Conservation (phyloP, 2,329 filamentous ascomycete species). For the Myriangium duriaei region DNA sequence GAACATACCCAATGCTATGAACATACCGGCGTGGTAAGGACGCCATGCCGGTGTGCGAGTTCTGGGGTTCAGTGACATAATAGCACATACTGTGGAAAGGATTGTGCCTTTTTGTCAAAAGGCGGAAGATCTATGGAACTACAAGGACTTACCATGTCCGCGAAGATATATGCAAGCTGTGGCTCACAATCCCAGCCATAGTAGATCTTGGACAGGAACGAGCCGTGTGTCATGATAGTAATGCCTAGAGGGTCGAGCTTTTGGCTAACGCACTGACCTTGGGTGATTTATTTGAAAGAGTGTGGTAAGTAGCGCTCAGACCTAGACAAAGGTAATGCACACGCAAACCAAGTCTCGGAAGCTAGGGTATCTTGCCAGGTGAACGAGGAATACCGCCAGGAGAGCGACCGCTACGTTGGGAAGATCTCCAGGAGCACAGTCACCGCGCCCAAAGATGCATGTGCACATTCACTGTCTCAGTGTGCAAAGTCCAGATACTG, state of each 20-base stretch:
- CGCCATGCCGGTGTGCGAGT: constrained; percentile 78
- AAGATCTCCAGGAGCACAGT: constrained; percentile 40
- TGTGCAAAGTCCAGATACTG: constrained; percentile 53
- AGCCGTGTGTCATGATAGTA: constrained; percentile 79
- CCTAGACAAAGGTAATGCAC: constrained; percentile 38
- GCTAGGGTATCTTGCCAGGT: constrained; percentile 51
- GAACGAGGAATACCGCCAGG: constrained; percentile 54
- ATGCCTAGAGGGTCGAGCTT: constrained; percentile 93
- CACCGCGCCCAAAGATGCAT: constrained; percentile 54
- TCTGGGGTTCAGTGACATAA: constrained; percentile 64
- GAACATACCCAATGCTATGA: constrained; percentile 73
- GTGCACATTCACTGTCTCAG: constrained; percentile 60
- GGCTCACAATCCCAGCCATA: constrained; percentile 71
- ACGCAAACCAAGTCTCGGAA: constrained; percentile 66
- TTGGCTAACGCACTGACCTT: constrained; percentile 69
- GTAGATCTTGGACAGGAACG: constrained; percentile 77
- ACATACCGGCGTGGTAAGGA: constrained; percentile 78
- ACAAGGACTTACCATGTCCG: constrained; percentile 50
- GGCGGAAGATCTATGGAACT: background rate
- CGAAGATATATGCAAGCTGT: constrained; percentile 55
- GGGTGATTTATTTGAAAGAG: constrained; percentile 72
- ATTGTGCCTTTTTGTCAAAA: constrained; percentile 51
- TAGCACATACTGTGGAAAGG: constrained; percentile 62
- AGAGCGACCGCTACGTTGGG: constrained; percentile 45
- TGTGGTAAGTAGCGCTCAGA: constrained; percentile 60